Base-by-base conservation (phyloP, 2,329 filamentous ascomycete species). In the Trichoderma atroviride region DNA sequence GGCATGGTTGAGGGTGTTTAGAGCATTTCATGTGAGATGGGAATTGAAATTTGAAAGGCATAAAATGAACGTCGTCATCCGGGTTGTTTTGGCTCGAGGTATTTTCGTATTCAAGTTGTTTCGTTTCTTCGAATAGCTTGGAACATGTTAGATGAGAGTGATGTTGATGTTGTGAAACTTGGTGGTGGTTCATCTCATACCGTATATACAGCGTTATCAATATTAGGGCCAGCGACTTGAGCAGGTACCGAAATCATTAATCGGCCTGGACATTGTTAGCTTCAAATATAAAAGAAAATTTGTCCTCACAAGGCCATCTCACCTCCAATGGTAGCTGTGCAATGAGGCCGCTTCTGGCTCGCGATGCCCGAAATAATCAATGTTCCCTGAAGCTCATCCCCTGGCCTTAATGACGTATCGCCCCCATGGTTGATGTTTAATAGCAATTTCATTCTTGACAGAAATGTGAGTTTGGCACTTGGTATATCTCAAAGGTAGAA, bases 71-170 rank as follows among this genome's bases (percentile, higher is more conserved):
- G 33, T 24, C 61, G n/a, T 35, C 50, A 22, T 19, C 40, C 9
- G 43, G 31, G 10, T 19, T 50, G 0, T 63, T 50, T 22, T 27
- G 37, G 2, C 24, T n/a, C 53, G n/a, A n/a, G 6, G 9, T 24
- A 40, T 40, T n/a, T 1, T 55, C 33, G 33, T 50, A 27, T 2
- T 33, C 14, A 0, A 64, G 40, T 37, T 55, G n/a, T 31, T 40
- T 64, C 5, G 19, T 64, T 24, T 64, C 47, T 19, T 64, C 61
- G 22, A 64, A 64, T 9, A 64, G 33, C 61, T 64, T 37, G 19
- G 16, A 1, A 4, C 3, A 29, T 55, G 11, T 64, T 53, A 63
- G 40, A 13, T 10, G 3, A n/a, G 29, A 43, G 19, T 22, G 14
- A 31, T 29, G 29, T n/a, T 10, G 9, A 35, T 35, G 5, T 22